Evolutionary conservation across 2,329 filamentous ascomycete species (phyloP), one percentile per base, ranked within the genome.

Genomic region (Trichoderma afroharzianum): DNA sequence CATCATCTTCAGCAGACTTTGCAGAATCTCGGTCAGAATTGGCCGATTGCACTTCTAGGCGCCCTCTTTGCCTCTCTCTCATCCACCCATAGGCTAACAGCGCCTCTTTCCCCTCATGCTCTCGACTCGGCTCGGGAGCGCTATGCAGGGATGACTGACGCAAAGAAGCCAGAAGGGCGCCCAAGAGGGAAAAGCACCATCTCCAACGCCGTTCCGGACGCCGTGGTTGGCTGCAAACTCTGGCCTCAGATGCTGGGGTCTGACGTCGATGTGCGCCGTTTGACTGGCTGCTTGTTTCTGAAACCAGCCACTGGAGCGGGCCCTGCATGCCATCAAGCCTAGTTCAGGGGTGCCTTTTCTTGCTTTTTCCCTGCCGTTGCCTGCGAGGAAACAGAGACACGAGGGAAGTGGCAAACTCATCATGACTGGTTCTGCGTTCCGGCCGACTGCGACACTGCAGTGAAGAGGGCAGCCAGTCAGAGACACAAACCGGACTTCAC

Each of bases 271-370:
- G 39, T 55, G 39, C 67, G 71, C 67, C 58, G 58, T 64, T 36
- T 72, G 67, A 70, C 66, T 70, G 71, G 71, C 36, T 26, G 26
- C 32, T 36, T 18, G 58, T 14, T 63, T 64, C 71, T 72, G 71
- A 72, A 72, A 72, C 71, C 67, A 72, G 71, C 64, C 66, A 70
- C 59, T 26, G 26, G 21, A 33, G 63, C 43, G 53, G 63, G 57
- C 63, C 70, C 55, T 72, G 71, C 71, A 70, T 72, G 57, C 66
- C 66, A 69, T 69, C 39, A 11, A 62, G 55, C 66, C 55, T 72
- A 58, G 70, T 63, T 69, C 70, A 72, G 70, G 70, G 69, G 33
- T 26, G 26, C 21, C 59, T n/a, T 14, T 43, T 24, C 26, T 43
- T 6, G 36, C 50, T 18, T 36, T 15, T 68, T 58, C 64, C 55